Evolutionary conservation across 257 asterid species (phyloP).

Genomic region (Scutellaria baicalensis): DNA sequence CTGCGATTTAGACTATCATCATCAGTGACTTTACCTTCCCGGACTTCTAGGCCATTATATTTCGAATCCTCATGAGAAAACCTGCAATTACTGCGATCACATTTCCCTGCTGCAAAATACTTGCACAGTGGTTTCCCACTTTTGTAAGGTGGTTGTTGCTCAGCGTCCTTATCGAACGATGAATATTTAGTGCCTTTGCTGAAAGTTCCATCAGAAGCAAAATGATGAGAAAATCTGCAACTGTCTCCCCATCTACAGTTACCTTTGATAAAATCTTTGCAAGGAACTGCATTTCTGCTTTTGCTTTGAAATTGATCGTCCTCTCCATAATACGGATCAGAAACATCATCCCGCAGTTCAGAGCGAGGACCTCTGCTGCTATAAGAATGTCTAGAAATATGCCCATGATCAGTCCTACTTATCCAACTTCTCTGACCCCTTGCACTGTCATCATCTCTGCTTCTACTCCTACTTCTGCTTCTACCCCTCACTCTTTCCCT

Average conservation of each 20-base stretch:
- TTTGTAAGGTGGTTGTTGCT: conserved; percentile 27
- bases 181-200: conserved; percentile 30
- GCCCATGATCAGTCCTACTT: conserved; percentile 34
- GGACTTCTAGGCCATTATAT: conserved; percentile 27
- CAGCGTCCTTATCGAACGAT: conserved; percentile 35
- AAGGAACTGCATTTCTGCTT: conserved; percentile 43
- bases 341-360: conserved; percentile 36
- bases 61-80: conserved; percentile 65
- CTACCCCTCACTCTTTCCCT: conserved; percentile 30
- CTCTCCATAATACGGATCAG: conserved; percentile 40
- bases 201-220: conserved; percentile 38
- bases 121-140: conserved; percentile 49
- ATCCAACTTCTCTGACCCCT: conserved; percentile 39
- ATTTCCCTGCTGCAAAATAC: conserved; percentile 70
- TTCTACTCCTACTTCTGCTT: conserved; percentile 43
- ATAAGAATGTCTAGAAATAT: conserved; percentile 28
- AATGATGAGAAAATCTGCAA: conserved; percentile 73
- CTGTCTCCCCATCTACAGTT: conserved; percentile 70
- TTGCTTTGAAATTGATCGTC: conserved; percentile 38
- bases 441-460: conserved; percentile 36
- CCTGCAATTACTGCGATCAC: conserved; percentile 60
- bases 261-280: conserved; percentile 60
- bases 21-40: conserved; percentile 29
- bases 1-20: conserved; percentile 19
- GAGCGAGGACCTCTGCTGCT: conserved; percentile 38